Conservation (phyloP, 495 filamentous ascomycete species). For the Xylaria longipes region DNA sequence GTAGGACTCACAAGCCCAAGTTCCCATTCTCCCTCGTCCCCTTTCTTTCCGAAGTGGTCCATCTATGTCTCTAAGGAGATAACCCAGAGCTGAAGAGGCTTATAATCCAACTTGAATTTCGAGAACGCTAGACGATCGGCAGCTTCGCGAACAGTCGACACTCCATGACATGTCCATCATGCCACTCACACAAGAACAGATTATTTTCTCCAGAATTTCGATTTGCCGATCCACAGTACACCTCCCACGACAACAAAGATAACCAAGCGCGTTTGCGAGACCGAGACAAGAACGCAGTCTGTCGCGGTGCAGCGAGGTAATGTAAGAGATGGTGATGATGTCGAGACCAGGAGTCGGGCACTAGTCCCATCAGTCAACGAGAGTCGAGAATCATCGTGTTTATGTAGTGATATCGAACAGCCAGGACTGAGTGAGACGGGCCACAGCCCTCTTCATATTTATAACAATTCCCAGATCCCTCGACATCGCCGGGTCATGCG, state of each 20-base stretch:
- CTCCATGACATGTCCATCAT: neutral
- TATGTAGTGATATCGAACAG: neutral
- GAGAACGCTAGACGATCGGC: neutral
- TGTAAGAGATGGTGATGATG: neutral
- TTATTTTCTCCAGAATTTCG: neutral
- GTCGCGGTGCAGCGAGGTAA: neutral
- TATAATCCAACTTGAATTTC: neutral
- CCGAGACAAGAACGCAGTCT: neutral
- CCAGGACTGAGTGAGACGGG: neutral
- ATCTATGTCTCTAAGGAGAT: neutral
- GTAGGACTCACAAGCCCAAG: neutral
- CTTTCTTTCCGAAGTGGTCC: neutral
- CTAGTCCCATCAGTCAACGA: neutral
- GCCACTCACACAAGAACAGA: neutral
- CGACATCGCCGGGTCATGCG: neutral
- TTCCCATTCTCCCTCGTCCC: neutral
- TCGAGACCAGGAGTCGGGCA: neutral
- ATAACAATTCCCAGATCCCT: neutral
- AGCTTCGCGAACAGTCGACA: conserved; percentile 1
- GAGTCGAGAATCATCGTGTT: neutral
- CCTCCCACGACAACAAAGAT: neutral
- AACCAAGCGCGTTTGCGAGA: neutral
- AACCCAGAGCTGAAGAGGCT: neutral
- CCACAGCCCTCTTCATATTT: conserved; percentile 8
- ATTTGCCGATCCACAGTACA: neutral